Percentiles rank a stretch among this genome's conserved stretches.
phyloP scores from a whole-genome alignment of 495 filamentous ascomycete genomes.

The Venustampulla echinocandica region DNA sequence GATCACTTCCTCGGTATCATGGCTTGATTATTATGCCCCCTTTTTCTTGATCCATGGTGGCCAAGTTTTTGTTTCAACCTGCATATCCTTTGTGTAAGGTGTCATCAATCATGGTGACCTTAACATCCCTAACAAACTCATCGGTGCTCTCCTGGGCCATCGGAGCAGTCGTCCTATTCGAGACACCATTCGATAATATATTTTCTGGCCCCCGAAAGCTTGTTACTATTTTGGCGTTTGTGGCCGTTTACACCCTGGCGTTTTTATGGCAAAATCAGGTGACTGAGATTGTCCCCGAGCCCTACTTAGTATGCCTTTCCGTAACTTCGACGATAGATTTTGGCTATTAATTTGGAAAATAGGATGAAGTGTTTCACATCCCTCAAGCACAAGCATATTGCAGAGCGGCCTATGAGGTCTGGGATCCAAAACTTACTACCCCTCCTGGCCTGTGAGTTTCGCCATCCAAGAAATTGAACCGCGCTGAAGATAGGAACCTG shows the following conservation, averaged over 20 bases:
- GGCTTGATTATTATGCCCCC: no score
- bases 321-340: background rate
- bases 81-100: no score
- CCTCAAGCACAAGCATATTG: constrained; percentile 88
- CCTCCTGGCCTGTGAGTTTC: constrained; percentile 75
- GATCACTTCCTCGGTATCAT: no score
- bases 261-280: constrained; percentile 33
- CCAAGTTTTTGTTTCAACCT: no score
- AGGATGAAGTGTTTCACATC: constrained; percentile 96
- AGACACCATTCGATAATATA: no score
- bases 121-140: no score
- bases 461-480: background rate
- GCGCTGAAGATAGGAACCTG: constrained; percentile 9
- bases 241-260: constrained; percentile 2
- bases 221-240: background rate
- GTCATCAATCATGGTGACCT: no score
- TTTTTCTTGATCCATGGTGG: background rate
- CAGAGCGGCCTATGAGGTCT: constrained; percentile 57
- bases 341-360: constrained; percentile 13
- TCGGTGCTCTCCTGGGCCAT: no score
- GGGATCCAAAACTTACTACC: constrained; percentile 97
- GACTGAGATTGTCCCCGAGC: constrained; percentile 53
- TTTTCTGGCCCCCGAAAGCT: background rate
- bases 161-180: no score
- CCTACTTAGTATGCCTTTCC: constrained; percentile 58